Percentiles rank a stretch among this genome's conserved stretches.
Conservation (phyloP, 192 early-diverging fungal genomes). For the Coemansia umbellata region DNA sequence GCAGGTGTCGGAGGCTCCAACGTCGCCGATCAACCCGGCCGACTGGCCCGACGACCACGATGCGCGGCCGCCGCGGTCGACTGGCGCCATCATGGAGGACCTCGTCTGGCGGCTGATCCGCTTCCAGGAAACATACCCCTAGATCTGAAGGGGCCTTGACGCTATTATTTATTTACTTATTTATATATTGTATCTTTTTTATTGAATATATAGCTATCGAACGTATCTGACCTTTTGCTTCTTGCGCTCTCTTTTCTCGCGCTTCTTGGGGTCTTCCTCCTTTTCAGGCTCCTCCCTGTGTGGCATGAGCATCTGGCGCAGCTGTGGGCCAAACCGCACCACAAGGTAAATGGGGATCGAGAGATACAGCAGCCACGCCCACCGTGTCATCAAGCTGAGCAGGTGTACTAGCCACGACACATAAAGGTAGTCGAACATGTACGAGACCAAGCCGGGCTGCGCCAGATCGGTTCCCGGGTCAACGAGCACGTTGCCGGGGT, state of each 20-base stretch:
- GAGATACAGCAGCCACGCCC: slow-evolving; percentile 47
- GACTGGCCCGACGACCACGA: slow-evolving; percentile 34
- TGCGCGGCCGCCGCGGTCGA: slow-evolving; percentile 16
- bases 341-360: slow-evolving; percentile 36
- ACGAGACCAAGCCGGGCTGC: slow-evolving; percentile 54
- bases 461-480: slow-evolving; percentile 52
- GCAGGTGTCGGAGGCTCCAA: slow-evolving; percentile 38
- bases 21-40: slow-evolving; percentile 38
- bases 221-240: slow-evolving; percentile 36
- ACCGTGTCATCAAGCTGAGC: slow-evolving; percentile 29
- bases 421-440: slow-evolving; percentile 84
- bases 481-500: slow-evolving; percentile 37
- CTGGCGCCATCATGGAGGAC: slow-evolving; percentile 43
- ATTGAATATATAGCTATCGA: not conserved
- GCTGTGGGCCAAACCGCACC: slow-evolving; percentile 25
- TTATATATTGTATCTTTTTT: not conserved
- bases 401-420: slow-evolving; percentile 74
- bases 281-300: not conserved
- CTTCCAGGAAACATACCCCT: slow-evolving; percentile 48
- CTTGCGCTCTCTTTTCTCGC: slow-evolving; percentile 51
- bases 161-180: too few relatives aligned
- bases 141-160: not conserved
- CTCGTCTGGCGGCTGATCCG: slow-evolving; percentile 46
- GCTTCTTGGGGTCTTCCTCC: slow-evolving; percentile 30
- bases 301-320: slow-evolving; percentile 19